Evolutionary conservation across 805 yeast species (phyloP).

Genomic region (Kregervanrija delftensis): DNA sequence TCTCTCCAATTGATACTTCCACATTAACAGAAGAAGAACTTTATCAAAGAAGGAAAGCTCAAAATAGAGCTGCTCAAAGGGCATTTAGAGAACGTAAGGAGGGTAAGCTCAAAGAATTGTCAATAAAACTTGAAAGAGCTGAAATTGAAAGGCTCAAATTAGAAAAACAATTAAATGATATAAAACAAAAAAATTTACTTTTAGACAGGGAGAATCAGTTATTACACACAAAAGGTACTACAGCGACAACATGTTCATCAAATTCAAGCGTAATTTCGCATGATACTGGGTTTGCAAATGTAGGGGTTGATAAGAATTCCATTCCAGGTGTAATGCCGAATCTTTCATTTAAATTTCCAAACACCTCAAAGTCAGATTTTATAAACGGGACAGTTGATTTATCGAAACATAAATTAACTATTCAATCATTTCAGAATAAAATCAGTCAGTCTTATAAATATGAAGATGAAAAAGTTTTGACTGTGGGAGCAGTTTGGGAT

Average conservation of each 20-base stretch:
- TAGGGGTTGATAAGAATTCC: background rate
- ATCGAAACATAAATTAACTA: conserved; percentile 6
- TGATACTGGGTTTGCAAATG: no score
- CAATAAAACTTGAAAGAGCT: conserved; percentile 47
- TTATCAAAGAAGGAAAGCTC: conserved; percentile 60
- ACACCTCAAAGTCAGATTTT: conserved; percentile 18
- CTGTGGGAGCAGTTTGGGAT: conserved; percentile 81
- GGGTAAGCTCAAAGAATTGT: conserved; percentile 60
- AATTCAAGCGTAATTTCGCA: background rate
- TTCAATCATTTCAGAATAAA: conserved; percentile 12
- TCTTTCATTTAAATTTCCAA: conserved; percentile 18
- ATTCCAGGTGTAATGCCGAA: background rate
- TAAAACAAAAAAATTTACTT: conserved; percentile 46
- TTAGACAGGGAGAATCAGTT: conserved; percentile 58
- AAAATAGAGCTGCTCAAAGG: conserved; percentile 80
- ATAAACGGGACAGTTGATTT: conserved; percentile 17
- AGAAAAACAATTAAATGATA: conserved; percentile 34
- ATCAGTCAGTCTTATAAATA: conserved; percentile 14
- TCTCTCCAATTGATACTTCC: no score
- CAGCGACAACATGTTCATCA: background rate
- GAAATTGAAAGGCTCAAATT: conserved; percentile 41
- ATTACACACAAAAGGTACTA: conserved; percentile 24
- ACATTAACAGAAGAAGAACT: conserved; percentile 31
- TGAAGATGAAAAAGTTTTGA: conserved; percentile 43
- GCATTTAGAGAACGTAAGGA: conserved; percentile 83